Base-by-base conservation (phyloP, 495 filamentous ascomycete genomes). In the Stereocaulon alpinum region DNA sequence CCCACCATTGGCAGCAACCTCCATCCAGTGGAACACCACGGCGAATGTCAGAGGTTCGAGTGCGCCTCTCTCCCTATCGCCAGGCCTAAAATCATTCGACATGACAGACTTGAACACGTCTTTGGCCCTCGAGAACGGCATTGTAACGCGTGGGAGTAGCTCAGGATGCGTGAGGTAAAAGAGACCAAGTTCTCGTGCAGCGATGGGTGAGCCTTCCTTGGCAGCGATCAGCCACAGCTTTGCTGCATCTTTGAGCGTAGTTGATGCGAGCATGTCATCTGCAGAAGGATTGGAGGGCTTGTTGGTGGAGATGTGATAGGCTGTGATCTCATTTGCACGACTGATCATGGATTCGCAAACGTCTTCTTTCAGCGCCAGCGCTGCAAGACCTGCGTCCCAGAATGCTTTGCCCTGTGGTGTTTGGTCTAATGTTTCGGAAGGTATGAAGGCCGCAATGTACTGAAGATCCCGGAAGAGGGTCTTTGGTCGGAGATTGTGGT, bases 1-100 rank as follows among this genome's bases (percentile, higher is more conserved):
- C 11, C 91, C 91, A 40, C 92, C 91, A 55, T 76, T 81, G 59
- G 88, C 86, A 43, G 88, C 90, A 61, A 91, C 74, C 74, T 91
- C 90, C 93, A 97, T 97, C 93, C 93, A 98, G 74, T 98, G 93
- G 67, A 95, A 86, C 4, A 94, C 92, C 56, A 96, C 79, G 67
- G 92, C 96, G 87, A 98, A 95, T 11, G 89, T 89, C 50, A 86
- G 84, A 18, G 93, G 90, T 68, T 98, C 91, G 53, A 82, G 82
- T 44, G 86, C 74, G 15, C 85, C 81, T 61, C 61, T 76, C 68
- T 60, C 70, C 63, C 37, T 71, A 59, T 64, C 77, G 75, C 51
- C 80, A 72, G 62, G 81, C 83, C 67, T 81, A 80, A 58, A n/a
- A 40, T 59, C 63, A 12, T 43, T 45, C 14, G 43, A 40, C 43